Evolutionary conservation across 441 rosid species (phyloP).

Genomic region (Bocquillonia castaneifolia): DNA sequence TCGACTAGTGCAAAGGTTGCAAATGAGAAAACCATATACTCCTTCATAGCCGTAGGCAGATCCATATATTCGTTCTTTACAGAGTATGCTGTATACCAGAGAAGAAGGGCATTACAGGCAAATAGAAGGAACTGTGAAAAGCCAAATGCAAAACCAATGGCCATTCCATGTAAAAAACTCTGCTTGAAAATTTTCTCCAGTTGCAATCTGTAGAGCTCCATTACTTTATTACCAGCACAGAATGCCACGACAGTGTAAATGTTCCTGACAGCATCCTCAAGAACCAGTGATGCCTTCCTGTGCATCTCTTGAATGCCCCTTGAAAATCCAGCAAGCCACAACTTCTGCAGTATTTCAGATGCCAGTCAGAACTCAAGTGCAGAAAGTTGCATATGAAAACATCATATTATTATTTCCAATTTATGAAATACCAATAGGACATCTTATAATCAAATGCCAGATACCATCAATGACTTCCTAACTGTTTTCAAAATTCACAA

Average conservation of each 20-base stretch:
- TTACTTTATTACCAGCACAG: constrained; percentile 98
- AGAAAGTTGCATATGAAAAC: background rate
- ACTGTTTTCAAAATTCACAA: background rate
- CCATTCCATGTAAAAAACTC: constrained; percentile 89
- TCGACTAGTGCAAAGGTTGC: constrained; percentile 97
- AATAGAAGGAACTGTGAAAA: constrained; percentile 98
- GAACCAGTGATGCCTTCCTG: constrained; percentile 96
- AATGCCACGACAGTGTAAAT: constrained; percentile 99
- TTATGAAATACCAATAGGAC: background rate
- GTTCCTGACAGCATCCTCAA: constrained; percentile 97
- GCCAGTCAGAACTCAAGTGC: constrained; percentile 15
- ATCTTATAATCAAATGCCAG: constrained; percentile 2
- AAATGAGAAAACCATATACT: constrained; percentile 95
- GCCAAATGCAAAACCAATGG: constrained; percentile 93
- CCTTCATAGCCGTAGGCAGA: constrained; percentile 76
- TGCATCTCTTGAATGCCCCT: constrained; percentile 99
- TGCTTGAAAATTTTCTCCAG: constrained; percentile 69
- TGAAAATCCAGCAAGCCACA: constrained; percentile 99
- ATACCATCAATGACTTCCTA: background rate
- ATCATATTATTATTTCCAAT: background rate
- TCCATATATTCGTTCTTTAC: constrained; percentile 46
- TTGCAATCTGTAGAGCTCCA: constrained; percentile 92
- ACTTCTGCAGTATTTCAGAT: constrained; percentile 56
- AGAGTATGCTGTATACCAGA: constrained; percentile 81
- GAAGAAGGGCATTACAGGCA: constrained; percentile 95